Percentiles rank a stretch among this genome's conserved stretches.
Evolutionary conservation across 2,329 filamentous ascomycete species (phyloP).

Genomic region (Xylariaceae sp.): DNA sequence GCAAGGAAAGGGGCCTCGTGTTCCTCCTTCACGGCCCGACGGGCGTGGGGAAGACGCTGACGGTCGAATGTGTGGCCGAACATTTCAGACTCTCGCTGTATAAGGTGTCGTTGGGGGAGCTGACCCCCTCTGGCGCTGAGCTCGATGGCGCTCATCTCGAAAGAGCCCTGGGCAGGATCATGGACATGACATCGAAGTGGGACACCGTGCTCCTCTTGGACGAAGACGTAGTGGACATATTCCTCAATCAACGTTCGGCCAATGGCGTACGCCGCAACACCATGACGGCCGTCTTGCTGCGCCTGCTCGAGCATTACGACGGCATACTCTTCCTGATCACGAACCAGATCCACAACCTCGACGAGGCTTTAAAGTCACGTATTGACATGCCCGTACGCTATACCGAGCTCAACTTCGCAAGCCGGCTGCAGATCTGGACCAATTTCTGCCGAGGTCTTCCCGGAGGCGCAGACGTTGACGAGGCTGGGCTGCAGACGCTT

Average conservation of each 20-base stretch:
- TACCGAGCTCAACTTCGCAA: slow-evolving; percentile 9
- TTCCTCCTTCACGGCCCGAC: slow-evolving; percentile 38
- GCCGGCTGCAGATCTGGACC: slow-evolving; percentile 20
- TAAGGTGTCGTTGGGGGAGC: too few species aligned
- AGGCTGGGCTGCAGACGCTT: slow-evolving; percentile 10
- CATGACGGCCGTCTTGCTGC: slow-evolving; percentile 18
- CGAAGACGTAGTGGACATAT: slow-evolving; percentile 27
- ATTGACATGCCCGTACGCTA: slow-evolving; percentile 19
- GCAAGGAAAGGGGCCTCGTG: slow-evolving; percentile 31
- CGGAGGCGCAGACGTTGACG: slow-evolving; percentile 14
- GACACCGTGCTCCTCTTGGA: slow-evolving; percentile 27
- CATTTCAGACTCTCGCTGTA: too few species aligned
- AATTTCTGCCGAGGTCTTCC: slow-evolving; percentile 19
- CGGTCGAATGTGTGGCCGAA: too few species aligned
- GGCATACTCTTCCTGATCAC: slow-evolving; percentile 18
- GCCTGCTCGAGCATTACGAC: slow-evolving; percentile 15
- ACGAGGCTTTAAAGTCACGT: slow-evolving; percentile 15
- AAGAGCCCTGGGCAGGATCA: slow-evolving; percentile 15
- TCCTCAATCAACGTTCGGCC: slow-evolving; percentile 26
- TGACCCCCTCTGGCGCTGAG: too few species aligned
- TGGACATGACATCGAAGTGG: slow-evolving; percentile 36
- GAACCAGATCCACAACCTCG: slow-evolving; percentile 15
- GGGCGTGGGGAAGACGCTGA: too few species aligned
- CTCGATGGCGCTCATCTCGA: slow-evolving; percentile 20
- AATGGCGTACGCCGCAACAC: slow-evolving; percentile 13